Evolutionary conservation across 805 yeast species (phyloP).

Genomic region (Schwanniomyces occidentalis): DNA sequence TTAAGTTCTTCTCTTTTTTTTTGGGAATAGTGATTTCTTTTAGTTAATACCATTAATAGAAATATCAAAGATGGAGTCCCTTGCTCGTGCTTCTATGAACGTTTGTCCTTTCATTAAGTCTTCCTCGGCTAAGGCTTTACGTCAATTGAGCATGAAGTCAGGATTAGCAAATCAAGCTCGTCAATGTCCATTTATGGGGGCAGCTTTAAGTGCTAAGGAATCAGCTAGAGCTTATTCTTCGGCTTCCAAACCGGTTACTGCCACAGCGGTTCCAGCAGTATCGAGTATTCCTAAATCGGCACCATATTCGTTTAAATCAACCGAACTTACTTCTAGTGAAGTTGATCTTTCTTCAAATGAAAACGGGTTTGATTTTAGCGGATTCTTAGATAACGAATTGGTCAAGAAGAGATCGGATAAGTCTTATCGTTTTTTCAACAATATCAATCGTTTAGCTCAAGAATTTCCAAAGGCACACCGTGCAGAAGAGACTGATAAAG

Average conservation of each 20-base stretch:
- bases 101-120: slow-evolving; percentile 83
- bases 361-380: slow-evolving; percentile 65
- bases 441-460: slow-evolving; percentile 90
- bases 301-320: slow-evolving; percentile 31
- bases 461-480: slow-evolving; percentile 95
- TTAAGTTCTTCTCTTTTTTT: no score
- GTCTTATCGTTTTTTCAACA: slow-evolving; percentile 94
- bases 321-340: slow-evolving; percentile 19
- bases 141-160: slow-evolving; percentile 49
- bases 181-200: slow-evolving; percentile 89
- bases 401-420: slow-evolving; percentile 78
- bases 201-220: slow-evolving; percentile 56
- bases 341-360: slow-evolving; percentile 47
- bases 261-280: slow-evolving; percentile 45
- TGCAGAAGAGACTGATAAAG: slow-evolving; percentile 70
- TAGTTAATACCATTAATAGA: no score
- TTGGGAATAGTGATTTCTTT: no score
- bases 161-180: slow-evolving; percentile 59
- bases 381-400: slow-evolving; percentile 66
- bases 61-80: slow-evolving; percentile 74
- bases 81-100: slow-evolving; percentile 72
- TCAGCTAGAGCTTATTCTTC: slow-evolving; percentile 45
- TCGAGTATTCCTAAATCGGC: slow-evolving; percentile 23
- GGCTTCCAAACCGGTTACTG: slow-evolving; percentile 45
- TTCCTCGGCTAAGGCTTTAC: slow-evolving; percentile 58